Conservation (phyloP, 768 basidiomycete species). For the Suillus hirtellus region DNA sequence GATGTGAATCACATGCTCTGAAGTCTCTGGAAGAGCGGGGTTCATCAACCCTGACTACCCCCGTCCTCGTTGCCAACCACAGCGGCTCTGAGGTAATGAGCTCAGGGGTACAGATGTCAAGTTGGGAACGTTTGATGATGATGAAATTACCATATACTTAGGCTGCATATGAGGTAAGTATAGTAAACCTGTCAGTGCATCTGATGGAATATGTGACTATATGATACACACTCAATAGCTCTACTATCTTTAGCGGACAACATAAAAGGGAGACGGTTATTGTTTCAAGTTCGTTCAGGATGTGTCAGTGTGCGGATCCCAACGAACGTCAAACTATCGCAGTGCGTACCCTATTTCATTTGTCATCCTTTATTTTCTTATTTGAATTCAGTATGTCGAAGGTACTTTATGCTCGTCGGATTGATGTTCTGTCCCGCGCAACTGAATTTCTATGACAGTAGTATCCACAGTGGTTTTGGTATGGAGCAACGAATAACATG, state of each 20-base stretch:
- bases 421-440: not conserved
- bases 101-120: not conserved
- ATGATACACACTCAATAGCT: not conserved
- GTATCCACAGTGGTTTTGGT: not conserved
- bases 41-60: not conserved
- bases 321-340: not conserved
- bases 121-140: not conserved
- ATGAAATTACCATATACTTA: not conserved
- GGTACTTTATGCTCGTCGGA: not conserved
- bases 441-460: not conserved
- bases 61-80: not conserved
- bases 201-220: not conserved
- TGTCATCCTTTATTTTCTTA: not conserved
- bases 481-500: not conserved
- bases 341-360: not conserved
- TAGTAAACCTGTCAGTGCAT: not conserved
- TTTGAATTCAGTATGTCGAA: not conserved
- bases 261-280: not conserved
- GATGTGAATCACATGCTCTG: not conserved
- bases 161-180: not conserved
- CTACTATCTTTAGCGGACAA: not conserved
- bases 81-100: not conserved
- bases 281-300: not conserved
- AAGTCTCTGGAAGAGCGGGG: not conserved
- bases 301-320: not conserved